phyloP scores from a whole-genome alignment of 306 rosid species.

The Pachyrhizus erosus region DNA sequence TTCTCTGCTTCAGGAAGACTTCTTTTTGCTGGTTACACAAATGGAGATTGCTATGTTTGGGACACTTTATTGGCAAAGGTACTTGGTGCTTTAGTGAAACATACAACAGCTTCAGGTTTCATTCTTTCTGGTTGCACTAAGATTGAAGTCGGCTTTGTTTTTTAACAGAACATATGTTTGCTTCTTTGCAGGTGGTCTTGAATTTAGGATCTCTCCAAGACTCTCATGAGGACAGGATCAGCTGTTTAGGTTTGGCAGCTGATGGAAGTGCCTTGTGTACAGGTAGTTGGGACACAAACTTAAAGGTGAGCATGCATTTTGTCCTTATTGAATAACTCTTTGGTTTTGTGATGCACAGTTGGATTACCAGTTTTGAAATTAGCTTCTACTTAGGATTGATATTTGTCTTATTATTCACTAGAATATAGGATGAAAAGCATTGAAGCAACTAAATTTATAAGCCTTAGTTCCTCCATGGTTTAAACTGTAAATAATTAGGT shows the following conservation, averaged over 20 bases:
- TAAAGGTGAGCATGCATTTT: slow-evolving; percentile 70
- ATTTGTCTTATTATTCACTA: neutral
- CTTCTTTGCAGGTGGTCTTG: slow-evolving; percentile 74
- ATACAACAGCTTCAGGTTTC: neutral
- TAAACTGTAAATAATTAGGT: neutral
- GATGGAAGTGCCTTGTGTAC: slow-evolving; percentile 99
- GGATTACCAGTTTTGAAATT: slow-evolving; percentile 8
- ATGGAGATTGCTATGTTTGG: slow-evolving; percentile 89
- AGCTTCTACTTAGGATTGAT: neutral
- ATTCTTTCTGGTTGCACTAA: neutral
- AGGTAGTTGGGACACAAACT: slow-evolving; percentile 96
- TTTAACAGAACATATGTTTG: slow-evolving; percentile 13
- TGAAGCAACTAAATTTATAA: neutral
- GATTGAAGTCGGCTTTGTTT: neutral
- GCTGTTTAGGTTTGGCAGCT: slow-evolving; percentile 95
- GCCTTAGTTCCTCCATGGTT: no score
- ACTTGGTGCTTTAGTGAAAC: slow-evolving; percentile 22
- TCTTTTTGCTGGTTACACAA: slow-evolving; percentile 86
- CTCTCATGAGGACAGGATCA: slow-evolving; percentile 79
- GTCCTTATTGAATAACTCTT: neutral
- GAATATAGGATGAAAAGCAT: slow-evolving; percentile 10
- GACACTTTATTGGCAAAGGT: slow-evolving; percentile 94
- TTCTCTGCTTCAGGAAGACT: slow-evolving; percentile 95
- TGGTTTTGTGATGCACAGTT: neutral
- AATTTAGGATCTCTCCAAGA: slow-evolving; percentile 90